These are phyloP conservation scores for Pseudocercospora fijiensis DNA, from an alignment of 2,329 filamentous ascomycete species.

Conservation along the genomic window DNA sequence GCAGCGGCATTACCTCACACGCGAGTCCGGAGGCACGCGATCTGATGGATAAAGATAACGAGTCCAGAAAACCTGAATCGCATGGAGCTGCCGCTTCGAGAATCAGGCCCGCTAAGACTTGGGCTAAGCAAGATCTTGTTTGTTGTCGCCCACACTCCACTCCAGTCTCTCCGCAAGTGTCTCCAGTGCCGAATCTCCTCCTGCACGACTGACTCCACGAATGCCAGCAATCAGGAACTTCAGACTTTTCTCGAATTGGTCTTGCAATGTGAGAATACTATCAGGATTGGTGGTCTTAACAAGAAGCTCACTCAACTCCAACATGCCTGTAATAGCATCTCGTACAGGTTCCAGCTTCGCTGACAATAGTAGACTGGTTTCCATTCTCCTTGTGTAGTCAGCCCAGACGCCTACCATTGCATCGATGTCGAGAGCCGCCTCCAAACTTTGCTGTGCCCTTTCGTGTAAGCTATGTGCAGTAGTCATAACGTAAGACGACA, in stretches of 20 bases:
- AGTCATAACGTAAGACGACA: conserved; percentile 74
- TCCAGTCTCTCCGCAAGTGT: conserved; percentile 78
- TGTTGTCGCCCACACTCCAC: conserved; percentile 12
- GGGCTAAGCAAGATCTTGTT: neutral
- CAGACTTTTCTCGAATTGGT: conserved; percentile 63
- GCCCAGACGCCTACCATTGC: conserved; percentile 72
- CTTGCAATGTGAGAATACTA: conserved; percentile 62
- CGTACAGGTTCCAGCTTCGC: conserved; percentile 67
- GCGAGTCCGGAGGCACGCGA: neutral
- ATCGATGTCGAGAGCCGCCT: conserved; percentile 69
- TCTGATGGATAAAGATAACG: neutral
- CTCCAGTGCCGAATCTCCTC: conserved; percentile 73
- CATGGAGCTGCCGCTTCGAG: neutral
- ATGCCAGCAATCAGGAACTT: conserved; percentile 72
- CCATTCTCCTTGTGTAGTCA: conserved; percentile 60
- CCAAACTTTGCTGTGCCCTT: conserved; percentile 59
- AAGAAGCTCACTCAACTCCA: conserved; percentile 66
- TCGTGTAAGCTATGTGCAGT: conserved; percentile 62
- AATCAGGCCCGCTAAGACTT: neutral
- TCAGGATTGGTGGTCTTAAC: neutral
- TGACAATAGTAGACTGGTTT: conserved; percentile 69
- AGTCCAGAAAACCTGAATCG: neutral
- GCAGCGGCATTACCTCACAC: too few relatives aligned
- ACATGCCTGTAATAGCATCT: conserved; percentile 68
- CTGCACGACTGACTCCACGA: conserved; percentile 71